A percentile compares a stretch with the other conserved stretches of the same genome.
Conservation (phyloP, 1,284 basidiomycete species). For the Ganoderma leucocontextum region DNA sequence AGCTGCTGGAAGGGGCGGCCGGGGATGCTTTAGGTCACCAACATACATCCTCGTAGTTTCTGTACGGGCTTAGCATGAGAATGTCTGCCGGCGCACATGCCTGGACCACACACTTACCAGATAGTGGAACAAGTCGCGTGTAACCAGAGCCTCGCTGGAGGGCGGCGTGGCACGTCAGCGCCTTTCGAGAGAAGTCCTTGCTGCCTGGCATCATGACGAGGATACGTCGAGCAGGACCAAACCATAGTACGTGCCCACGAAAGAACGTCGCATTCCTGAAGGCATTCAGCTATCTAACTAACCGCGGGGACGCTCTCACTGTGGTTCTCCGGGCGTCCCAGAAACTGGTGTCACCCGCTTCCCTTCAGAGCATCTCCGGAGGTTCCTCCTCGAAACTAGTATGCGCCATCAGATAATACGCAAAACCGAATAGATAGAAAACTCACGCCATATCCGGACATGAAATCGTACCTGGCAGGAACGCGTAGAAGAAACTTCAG, state of each 20-base stretch:
- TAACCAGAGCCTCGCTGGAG: not conserved
- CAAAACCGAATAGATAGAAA: not conserved
- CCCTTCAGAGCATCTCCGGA: not conserved
- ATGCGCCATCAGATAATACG: not conserved
- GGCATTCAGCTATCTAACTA: not conserved
- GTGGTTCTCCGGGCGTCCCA: not conserved
- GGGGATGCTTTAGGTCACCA: slow-evolving; percentile 21
- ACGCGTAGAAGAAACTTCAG: too few species aligned
- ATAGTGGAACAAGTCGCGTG: not conserved
- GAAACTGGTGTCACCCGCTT: not conserved
- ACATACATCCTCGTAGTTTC: slow-evolving; percentile 35
- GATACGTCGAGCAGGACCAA: not conserved
- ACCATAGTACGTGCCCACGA: not conserved
- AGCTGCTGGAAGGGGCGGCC: slow-evolving; percentile 23
- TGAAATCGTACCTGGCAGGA: not conserved
- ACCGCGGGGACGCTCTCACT: not conserved
- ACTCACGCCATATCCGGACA: slow-evolving; percentile 2
- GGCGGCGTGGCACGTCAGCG: not conserved
- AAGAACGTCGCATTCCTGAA: not conserved
- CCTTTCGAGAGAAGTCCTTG: not conserved
- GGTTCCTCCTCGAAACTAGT: not conserved
- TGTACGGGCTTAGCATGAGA: slow-evolving; percentile 5
- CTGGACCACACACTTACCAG: not conserved
- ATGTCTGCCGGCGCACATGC: too few species aligned
- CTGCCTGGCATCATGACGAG: not conserved